Base-by-base conservation (phyloP, 2,329 filamentous ascomycete species). In the Chaetomiaceae sp. region DNA sequence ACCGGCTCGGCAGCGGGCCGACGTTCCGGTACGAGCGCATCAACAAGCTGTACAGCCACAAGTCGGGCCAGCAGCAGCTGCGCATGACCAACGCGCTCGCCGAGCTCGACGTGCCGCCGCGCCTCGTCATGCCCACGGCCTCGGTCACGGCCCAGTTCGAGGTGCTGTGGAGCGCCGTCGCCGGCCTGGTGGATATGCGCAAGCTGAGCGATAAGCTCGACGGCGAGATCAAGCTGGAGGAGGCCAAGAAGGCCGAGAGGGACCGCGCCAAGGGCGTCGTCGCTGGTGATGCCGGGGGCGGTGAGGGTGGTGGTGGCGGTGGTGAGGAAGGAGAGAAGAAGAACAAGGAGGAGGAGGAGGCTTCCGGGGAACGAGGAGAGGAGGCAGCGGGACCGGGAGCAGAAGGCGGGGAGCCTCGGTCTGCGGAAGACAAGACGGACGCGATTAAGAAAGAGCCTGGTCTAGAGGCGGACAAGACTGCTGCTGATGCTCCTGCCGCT, bases 21-120 rank as follows among this genome's bases (percentile, higher is more conserved):
- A 86, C 88, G 13, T 97, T 97, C 77, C 87, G 92, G 12, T 89
- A 89, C 23, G 87, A 92, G 61, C 85, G 82, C 66, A 81, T 92
- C 52, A 84, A 85, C 59, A 90, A 90, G 67, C 79, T 89, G 20
- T 85, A 89, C 50, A 82, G 83, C 33, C 86, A 86, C 57, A 91
- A 91, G 70, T 86, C 81, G 14, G 81, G 85, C 48, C 81, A 86
- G 54, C 87, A 91, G 65, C 87, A 88, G 58, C 70, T 82, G 54
- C 86, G 87, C 56, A 90, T 93, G 56, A 82, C 77, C 13, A 85
- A 85, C 48, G 83, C 83, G 4, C 79, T 93, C 20, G 76, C 75
- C 37, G 85, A 90, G 66, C 73, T 92, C 6, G 84, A 87, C 37
- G 79, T 93, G 37, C 81, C 85, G 1, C 75, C 78, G 7, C 75